A percentile compares a stretch with the other conserved stretches of the same genome.
phyloP scores from a whole-genome alignment of 148 eudicot genomes.

The Vaccinium corymbosum region DNA sequence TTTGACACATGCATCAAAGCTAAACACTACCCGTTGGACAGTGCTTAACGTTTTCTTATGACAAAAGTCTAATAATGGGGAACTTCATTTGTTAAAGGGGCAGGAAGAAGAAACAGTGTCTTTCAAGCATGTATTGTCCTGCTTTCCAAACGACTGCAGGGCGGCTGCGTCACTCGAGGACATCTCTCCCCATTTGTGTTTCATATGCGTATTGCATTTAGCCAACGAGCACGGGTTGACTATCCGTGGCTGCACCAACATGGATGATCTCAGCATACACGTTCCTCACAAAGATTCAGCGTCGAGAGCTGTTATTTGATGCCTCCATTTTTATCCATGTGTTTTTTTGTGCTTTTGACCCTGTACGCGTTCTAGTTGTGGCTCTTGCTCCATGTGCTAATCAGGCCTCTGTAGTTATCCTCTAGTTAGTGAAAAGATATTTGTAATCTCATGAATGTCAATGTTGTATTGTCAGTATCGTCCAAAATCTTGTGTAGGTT shows the following conservation, averaged over 20 bases:
- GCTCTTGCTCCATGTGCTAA: not conserved
- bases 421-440: not conserved
- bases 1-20: not conserved
- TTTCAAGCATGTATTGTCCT: constrained; percentile 44
- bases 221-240: constrained; percentile 50
- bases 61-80: not conserved
- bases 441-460: not conserved
- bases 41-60: not conserved
- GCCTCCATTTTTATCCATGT: not conserved
- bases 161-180: constrained; percentile 34
- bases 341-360: not conserved
- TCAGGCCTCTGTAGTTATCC: not conserved
- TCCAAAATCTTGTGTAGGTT: not conserved
- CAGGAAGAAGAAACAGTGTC: constrained; percentile 39
- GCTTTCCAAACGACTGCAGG: constrained; percentile 42
- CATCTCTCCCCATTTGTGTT: constrained; percentile 59
- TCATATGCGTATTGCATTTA: constrained; percentile 51
- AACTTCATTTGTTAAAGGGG: constrained; percentile 14
- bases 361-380: not conserved
- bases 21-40: not conserved
- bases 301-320: not conserved
- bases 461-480: not conserved
- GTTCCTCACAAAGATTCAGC: constrained; percentile 12
- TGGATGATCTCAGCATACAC: constrained; percentile 46
- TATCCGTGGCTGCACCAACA: constrained; percentile 35